These are phyloP conservation scores for Ajuga chamaepitys DNA, from an alignment of 257 asterid genomes.

Conservation along the genomic window DNA sequence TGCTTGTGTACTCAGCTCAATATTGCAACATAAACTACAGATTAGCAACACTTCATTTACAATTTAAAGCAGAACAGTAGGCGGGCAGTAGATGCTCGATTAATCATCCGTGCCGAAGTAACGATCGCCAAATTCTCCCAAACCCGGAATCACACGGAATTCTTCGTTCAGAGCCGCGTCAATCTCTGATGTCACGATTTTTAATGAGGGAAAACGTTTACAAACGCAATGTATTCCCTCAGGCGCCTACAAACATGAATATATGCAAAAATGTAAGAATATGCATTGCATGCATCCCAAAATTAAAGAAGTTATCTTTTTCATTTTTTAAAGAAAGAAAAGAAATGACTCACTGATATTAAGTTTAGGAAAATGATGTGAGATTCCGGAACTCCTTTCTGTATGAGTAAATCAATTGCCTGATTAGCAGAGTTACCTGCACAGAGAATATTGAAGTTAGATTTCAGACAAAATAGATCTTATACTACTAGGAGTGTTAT, in stretches of 20 bases:
- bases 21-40: neutral
- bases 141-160: conserved; percentile 73
- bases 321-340: neutral
- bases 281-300: neutral
- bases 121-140: conserved; percentile 98
- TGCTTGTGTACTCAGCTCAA: conserved; percentile 7
- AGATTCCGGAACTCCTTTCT: conserved; percentile 97
- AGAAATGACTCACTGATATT: conserved; percentile 66
- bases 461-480: neutral
- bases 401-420: conserved; percentile 88
- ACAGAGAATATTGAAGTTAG: neutral
- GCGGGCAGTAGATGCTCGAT: neutral
- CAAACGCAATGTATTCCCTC: conserved; percentile 90
- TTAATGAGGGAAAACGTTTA: conserved; percentile 80
- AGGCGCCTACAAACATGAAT: conserved; percentile 55
- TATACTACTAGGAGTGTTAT: neutral
- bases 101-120: conserved; percentile 91
- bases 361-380: conserved; percentile 95
- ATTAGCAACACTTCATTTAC: conserved; percentile 22
- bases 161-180: conserved; percentile 64
- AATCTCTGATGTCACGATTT: conserved; percentile 92
- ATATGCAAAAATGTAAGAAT: neutral
- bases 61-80: conserved; percentile 15
- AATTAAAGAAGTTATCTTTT: neutral
- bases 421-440: conserved; percentile 98